phyloP scores from a whole-genome alignment of 2,329 filamentous ascomycete species.

The Pyrenophora graminea region DNA sequence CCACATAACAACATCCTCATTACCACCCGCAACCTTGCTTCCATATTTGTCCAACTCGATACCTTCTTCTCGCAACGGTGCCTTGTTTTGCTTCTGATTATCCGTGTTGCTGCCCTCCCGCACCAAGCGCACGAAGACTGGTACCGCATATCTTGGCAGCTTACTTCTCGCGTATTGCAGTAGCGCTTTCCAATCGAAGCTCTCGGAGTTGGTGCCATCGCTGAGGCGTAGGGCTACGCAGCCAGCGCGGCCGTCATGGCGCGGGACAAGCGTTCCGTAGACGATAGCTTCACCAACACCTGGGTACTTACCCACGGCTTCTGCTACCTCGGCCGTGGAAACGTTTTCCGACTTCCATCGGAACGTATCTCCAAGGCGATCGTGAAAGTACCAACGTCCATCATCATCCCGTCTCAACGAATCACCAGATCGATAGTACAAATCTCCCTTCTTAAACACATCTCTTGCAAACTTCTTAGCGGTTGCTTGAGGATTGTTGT shows the following conservation, averaged over 20 bases:
- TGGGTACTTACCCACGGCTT: conserved; percentile 48
- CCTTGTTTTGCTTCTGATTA: conserved; percentile 81
- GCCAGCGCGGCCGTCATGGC: conserved; percentile 56
- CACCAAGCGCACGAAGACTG: conserved; percentile 70
- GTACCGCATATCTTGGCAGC: conserved; percentile 73
- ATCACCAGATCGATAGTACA: conserved; percentile 54
- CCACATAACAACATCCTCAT: conserved; percentile 36
- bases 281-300: conserved; percentile 52
- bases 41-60: conserved; percentile 57
- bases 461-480: conserved; percentile 56
- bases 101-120: conserved; percentile 63
- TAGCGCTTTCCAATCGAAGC: conserved; percentile 33
- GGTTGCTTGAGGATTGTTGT: conserved; percentile 67
- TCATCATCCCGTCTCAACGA: conserved; percentile 49
- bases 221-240: conserved; percentile 62
- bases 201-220: conserved; percentile 37
- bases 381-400: conserved; percentile 54
- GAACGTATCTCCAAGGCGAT: conserved; percentile 53
- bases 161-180: conserved; percentile 28
- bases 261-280: conserved; percentile 52
- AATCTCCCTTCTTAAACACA: conserved; percentile 51
- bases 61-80: conserved; percentile 67
- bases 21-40: conserved; percentile 29
- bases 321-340: conserved; percentile 52
- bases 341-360: conserved; percentile 56